Evolutionary conservation across 176 grass and related monocot species (phyloP).

Genomic region (Avena atlantica): DNA sequence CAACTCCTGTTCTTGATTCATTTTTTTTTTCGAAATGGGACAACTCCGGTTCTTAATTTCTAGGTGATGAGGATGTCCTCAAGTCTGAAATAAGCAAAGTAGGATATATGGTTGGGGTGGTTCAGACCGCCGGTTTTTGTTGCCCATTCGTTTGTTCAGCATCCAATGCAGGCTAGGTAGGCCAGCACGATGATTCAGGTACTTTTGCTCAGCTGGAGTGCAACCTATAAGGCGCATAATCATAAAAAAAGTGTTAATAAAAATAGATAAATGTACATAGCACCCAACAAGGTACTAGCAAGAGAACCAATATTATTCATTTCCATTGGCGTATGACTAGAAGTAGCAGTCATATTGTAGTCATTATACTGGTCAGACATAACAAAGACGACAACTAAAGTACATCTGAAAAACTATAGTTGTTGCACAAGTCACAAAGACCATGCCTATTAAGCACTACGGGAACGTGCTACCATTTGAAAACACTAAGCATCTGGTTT

Average conservation of each 20-base stretch:
- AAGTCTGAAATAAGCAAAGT: conserved; percentile 51
- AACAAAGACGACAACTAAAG: too few relatives aligned
- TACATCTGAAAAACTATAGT: too few relatives aligned
- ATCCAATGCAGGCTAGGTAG: conserved; percentile 49
- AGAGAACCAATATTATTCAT: conserved; percentile 4
- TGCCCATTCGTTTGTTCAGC: conserved; percentile 44
- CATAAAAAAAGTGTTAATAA: neutral
- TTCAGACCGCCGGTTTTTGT: conserved; percentile 62
- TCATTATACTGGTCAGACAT: too few relatives aligned
- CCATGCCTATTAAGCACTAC: too few relatives aligned
- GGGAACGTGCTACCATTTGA: too few relatives aligned
- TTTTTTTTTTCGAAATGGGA: too few relatives aligned
- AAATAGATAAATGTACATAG: neutral
- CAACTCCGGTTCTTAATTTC: too few relatives aligned
- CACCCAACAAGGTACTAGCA: conserved; percentile 16
- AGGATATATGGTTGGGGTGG: conserved; percentile 26
- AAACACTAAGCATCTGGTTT: too few relatives aligned
- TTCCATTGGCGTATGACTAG: neutral
- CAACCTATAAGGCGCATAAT: conserved; percentile 45
- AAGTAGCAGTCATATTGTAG: neutral
- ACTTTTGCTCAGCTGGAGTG: conserved; percentile 59
- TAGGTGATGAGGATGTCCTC: conserved; percentile 55
- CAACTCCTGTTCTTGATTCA: too few relatives aligned
- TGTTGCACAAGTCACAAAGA: too few relatives aligned
- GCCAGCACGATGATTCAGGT: conserved; percentile 44